phyloP scores from a whole-genome alignment of 2,329 filamentous ascomycete species.

The Orbilia brochopaga region DNA sequence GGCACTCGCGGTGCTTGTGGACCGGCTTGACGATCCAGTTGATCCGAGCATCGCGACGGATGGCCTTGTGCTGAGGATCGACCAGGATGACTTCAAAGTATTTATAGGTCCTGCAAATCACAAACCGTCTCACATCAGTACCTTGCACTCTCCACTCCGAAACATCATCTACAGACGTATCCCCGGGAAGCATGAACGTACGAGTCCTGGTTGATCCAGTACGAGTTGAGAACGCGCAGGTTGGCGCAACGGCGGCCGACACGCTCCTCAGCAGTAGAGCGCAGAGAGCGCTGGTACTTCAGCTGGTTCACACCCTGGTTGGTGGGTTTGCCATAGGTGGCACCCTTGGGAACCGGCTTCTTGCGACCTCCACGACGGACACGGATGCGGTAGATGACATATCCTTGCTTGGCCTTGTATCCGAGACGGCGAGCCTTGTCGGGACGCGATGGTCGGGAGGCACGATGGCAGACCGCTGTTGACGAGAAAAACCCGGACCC shows the following conservation, averaged over 20 bases:
- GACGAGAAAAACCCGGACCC: constrained; percentile 73
- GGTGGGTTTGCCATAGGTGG: constrained; percentile 99
- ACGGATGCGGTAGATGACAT: constrained; percentile 99
- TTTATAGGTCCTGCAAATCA: constrained; percentile 78
- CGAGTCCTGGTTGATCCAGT: constrained; percentile 99
- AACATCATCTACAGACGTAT: no score
- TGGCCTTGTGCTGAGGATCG: constrained; percentile 99
- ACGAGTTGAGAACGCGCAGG: constrained; percentile 98
- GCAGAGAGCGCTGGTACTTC: constrained; percentile 99
- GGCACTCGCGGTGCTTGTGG: constrained; percentile 99
- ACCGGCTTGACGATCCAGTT: constrained; percentile 99
- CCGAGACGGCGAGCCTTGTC: constrained; percentile 99
- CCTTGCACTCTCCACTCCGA: neutral
- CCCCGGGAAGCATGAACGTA: constrained; percentile 20
- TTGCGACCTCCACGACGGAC: constrained; percentile 99
- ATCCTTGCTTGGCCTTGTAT: constrained; percentile 99
- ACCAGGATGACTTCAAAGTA: constrained; percentile 99
- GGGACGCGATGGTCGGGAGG: constrained; percentile 94
- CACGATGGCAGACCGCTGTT: constrained; percentile 91
- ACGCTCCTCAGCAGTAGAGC: constrained; percentile 98
- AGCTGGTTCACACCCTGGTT: constrained; percentile 99
- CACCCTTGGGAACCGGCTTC: constrained; percentile 94
- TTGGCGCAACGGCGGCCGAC: constrained; percentile 99
- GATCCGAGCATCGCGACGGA: constrained; percentile 98
- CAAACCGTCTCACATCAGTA: constrained; percentile 14